Conservation (phyloP, 345 rosid genomes). For the Anacardium occidentale region DNA sequence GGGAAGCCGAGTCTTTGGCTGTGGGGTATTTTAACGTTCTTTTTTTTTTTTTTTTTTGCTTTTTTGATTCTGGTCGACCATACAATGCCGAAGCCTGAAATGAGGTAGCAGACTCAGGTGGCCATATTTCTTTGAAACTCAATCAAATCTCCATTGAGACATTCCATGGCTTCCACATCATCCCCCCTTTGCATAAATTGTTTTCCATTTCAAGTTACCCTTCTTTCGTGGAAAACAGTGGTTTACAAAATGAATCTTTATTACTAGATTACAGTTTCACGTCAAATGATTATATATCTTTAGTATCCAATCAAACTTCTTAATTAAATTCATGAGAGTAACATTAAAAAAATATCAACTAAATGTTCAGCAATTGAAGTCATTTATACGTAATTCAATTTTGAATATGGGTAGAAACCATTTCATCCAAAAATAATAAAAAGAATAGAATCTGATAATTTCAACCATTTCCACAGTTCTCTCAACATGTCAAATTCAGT, state of each 20-base stretch:
- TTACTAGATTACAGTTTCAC: not conserved
- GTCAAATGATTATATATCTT: not conserved
- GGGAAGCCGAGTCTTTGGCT: not conserved
- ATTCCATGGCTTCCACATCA: constrained; percentile 22
- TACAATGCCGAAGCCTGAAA: constrained; percentile 22
- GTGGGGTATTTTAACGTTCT: constrained; percentile 10
- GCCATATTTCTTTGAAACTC: constrained; percentile 13
- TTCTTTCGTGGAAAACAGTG: not conserved
- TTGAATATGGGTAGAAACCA: no score
- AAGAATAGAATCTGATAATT: no score
- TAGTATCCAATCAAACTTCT: not conserved
- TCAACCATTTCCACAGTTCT: no score
- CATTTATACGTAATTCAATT: no score
- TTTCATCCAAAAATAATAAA: no score
- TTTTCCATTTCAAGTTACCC: constrained; percentile 5
- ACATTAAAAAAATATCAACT: no score
- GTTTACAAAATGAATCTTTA: not conserved
- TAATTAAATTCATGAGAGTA: not conserved
- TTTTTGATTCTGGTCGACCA: constrained; percentile 17
- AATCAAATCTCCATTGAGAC: constrained; percentile 18
- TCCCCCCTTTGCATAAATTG: constrained; percentile 15
- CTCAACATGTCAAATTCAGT: no score
- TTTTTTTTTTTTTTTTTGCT: constrained; percentile 20
- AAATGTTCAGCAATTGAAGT: no score
- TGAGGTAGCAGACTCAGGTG: not conserved